phyloP scores from a whole-genome alignment of 345 rosid species.

The Citrus unshiu region DNA sequence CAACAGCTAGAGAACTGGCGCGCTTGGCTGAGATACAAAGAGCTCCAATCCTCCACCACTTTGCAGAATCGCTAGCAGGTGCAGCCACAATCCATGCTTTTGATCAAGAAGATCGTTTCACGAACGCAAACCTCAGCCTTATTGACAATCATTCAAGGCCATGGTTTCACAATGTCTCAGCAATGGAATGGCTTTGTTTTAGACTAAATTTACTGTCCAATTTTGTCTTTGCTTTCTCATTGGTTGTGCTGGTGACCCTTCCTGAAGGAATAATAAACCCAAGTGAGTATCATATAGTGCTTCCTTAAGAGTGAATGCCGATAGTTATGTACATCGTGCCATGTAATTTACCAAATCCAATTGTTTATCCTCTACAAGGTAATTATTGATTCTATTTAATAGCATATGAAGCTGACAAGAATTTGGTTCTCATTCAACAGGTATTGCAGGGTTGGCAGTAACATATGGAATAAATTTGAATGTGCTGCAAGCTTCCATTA shows the following conservation, averaged over 20 bases:
- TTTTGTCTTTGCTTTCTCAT: slow-evolving; percentile 83
- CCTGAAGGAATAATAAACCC: slow-evolving; percentile 95
- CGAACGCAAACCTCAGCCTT: slow-evolving; percentile 55
- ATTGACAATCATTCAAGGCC: slow-evolving; percentile 82
- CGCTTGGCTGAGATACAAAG: slow-evolving; percentile 79
- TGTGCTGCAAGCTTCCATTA: slow-evolving; percentile 76
- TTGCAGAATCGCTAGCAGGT: slow-evolving; percentile 87
- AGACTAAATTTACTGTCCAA: slow-evolving; percentile 81
- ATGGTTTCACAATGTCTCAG: slow-evolving; percentile 81
- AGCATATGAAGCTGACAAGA: not conserved
- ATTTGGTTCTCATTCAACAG: slow-evolving; percentile 31
- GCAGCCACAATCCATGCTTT: slow-evolving; percentile 88
- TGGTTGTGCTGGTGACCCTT: slow-evolving; percentile 77
- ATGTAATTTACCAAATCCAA: not conserved
- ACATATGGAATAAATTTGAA: slow-evolving; percentile 89
- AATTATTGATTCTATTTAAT: not conserved
- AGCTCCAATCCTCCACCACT: slow-evolving; percentile 95
- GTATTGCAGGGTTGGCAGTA: slow-evolving; percentile 90
- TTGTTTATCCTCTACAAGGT: not conserved
- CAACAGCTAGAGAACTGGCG: slow-evolving; percentile 90
- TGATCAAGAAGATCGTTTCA: slow-evolving; percentile 68
- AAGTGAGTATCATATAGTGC: slow-evolving; percentile 46
- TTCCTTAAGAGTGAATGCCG: not conserved
- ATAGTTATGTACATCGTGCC: not conserved
- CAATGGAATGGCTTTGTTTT: slow-evolving; percentile 98